Conservation (phyloP, 306 rosid genomes). For the Vigna hirtella region DNA sequence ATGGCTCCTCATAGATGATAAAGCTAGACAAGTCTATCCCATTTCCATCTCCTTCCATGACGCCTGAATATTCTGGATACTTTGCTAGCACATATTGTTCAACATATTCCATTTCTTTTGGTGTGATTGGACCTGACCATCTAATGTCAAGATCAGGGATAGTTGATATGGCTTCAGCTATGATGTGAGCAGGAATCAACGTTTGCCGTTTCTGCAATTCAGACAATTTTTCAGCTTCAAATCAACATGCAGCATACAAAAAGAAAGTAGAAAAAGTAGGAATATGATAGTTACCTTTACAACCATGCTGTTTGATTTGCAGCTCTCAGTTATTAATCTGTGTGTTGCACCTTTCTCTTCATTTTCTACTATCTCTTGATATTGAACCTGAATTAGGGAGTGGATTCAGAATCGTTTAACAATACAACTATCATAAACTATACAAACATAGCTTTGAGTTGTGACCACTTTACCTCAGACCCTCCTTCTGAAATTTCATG, state of each 20-base stretch:
- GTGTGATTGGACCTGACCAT: conserved; percentile 95
- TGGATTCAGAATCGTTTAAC: conserved; percentile 15
- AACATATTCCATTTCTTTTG: conserved; percentile 81
- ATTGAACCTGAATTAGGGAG: conserved; percentile 37
- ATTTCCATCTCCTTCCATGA: conserved; percentile 62
- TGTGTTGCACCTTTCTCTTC: conserved; percentile 54
- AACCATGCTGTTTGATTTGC: conserved; percentile 85
- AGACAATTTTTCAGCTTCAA: conserved; percentile 26
- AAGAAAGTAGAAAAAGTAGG: background rate
- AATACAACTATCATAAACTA: background rate
- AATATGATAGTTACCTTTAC: conserved; percentile 62
- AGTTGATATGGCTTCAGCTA: conserved; percentile 81
- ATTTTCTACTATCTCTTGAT: conserved; percentile 58
- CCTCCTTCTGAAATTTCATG: conserved; percentile 54
- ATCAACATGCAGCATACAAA: background rate
- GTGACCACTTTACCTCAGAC: conserved; percentile 59
- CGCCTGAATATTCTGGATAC: conserved; percentile 78
- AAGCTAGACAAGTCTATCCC: conserved; percentile 64
- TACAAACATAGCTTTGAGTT: conserved; percentile 3
- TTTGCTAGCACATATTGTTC: conserved; percentile 81
- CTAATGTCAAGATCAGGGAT: conserved; percentile 75
- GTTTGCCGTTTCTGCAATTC: conserved; percentile 60
- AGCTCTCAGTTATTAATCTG: conserved; percentile 58
- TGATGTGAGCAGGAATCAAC: conserved; percentile 74
- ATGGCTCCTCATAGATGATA: conserved; percentile 69